Base-by-base conservation (phyloP, 805 yeast species). In the Saccharomycopsis guyanensis region DNA sequence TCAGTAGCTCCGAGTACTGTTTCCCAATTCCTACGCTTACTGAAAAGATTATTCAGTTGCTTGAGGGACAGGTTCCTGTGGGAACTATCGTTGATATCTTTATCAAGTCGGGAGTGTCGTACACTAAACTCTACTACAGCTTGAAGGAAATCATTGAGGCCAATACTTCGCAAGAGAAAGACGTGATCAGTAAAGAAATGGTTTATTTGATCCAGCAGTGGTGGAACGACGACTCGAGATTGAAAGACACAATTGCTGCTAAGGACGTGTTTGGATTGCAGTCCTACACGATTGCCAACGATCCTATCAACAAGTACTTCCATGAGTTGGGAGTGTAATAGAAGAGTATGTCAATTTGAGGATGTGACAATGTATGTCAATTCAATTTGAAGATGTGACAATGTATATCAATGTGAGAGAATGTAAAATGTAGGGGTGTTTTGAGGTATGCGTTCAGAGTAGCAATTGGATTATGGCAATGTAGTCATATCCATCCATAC, bases 21-120 rank as follows among this genome's bases (percentile, higher is more conserved):
- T 87, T 89, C 68, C 95, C 96, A 16, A 71, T 85, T 4, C 76
- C 76, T 53, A 80, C 78, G 46, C 68, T 89, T 40, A 68, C 86
- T 54, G 82, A 85, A 49, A 68, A 82, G 50, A 66, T 86, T 40
- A 71, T 81, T 53, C 75, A 74, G 53, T 71, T 78, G 55, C 67
- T 82, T 35, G 66, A 68, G 32, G 58, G 50, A 56, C 25, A 19
- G 8, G 73, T 59, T 56, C 81, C 55, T 60, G 58, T 62, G 4
- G 91, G 89, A 4, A 66, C 72, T 2, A 66, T 83, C 29, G 73
- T 77, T 4, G 82, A 81, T 40, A 70, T 81, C 25, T 82, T 84
- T 55, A 58, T 78, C 32, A 73, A 77, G 43, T 72, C 81, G 10
- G 87, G 87, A 3, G 75, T 82, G 10, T 63, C 79, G 1, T 77